Percentiles rank a stretch among this genome's conserved stretches.
Conservation (phyloP, 257 asterid genomes). For the Solanum peruvianum region DNA sequence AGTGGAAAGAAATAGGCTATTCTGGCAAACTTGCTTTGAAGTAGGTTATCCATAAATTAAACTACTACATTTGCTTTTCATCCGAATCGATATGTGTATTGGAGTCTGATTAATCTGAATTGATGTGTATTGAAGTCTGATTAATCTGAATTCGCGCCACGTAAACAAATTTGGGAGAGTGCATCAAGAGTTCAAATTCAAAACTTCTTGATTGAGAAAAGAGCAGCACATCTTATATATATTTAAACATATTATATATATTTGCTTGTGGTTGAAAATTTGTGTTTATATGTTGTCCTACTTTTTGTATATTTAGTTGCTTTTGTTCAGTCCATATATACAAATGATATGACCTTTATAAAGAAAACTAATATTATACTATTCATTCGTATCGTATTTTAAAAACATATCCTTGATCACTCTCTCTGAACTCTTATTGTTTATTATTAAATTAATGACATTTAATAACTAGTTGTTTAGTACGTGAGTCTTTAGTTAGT, state of each 20-base stretch:
- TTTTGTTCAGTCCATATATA: not conserved
- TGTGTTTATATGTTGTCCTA: not conserved
- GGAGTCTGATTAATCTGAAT: no score
- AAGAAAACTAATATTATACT: not conserved
- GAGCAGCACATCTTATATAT: not conserved
- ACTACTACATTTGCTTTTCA: not conserved
- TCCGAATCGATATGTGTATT: no score
- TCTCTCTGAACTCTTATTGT: not conserved
- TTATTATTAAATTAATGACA: not conserved
- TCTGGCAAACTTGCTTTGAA: slow-evolving; percentile 16
- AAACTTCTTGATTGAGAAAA: no score
- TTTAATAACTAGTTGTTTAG: not conserved
- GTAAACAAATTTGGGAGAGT: not conserved
- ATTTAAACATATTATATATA: not conserved
- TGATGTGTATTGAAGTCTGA: no score
- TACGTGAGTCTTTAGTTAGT: no score
- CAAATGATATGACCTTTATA: not conserved
- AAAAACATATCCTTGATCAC: not conserved
- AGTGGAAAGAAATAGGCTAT: slow-evolving; percentile 8
- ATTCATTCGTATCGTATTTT: not conserved
- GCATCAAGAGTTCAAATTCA: not conserved
- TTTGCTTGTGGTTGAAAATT: not conserved
- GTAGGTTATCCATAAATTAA: slow-evolving; percentile 8
- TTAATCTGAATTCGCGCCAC: not conserved
- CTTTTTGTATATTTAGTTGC: not conserved